phyloP scores from a whole-genome alignment of 2,329 filamentous ascomycete genomes.

The Phaeosphaeria sp. region DNA sequence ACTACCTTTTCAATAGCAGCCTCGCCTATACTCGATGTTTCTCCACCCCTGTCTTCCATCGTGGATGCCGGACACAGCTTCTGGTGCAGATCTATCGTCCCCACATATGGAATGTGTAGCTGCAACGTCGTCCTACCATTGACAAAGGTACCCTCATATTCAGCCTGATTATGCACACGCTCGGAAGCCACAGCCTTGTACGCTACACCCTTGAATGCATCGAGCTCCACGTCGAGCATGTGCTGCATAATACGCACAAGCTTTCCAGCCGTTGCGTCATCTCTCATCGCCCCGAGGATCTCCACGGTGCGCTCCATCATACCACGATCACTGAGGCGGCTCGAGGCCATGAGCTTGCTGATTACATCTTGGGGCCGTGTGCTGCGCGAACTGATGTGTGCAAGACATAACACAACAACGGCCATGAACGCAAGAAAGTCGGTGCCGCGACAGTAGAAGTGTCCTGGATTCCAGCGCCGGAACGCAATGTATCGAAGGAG shows the following conservation, averaged over 20 bases:
- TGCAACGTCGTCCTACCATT: conserved; percentile 10
- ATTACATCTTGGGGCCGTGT: background rate
- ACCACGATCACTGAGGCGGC: conserved; percentile 17
- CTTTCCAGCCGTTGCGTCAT: conserved; percentile 14
- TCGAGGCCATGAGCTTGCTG: conserved; percentile 11
- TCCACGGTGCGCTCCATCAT: conserved; percentile 20
- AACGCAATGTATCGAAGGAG: conserved; percentile 19
- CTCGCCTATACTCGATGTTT: too few relatives aligned
- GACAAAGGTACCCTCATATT: conserved; percentile 28
- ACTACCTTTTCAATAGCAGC: background rate
- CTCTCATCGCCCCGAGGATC: conserved; percentile 11
- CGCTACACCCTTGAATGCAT: conserved; percentile 8
- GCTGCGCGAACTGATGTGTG: conserved; percentile 14
- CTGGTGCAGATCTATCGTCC: conserved; percentile 32
- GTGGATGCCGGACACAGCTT: background rate
- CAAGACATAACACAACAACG: conserved; percentile 22
- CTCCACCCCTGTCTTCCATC: too few relatives aligned
- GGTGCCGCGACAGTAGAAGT: conserved; percentile 18
- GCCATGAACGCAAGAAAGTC: conserved; percentile 27
- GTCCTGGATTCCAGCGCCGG: conserved; percentile 10
- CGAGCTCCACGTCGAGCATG: conserved; percentile 20
- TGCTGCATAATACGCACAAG: conserved; percentile 11
- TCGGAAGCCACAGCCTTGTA: conserved; percentile 22
- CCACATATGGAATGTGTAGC: conserved; percentile 24
- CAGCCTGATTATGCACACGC: conserved; percentile 18